These are phyloP conservation scores for Botrytis aclada DNA, from an alignment of 2,329 filamentous ascomycete genomes.

Conservation along the genomic window DNA sequence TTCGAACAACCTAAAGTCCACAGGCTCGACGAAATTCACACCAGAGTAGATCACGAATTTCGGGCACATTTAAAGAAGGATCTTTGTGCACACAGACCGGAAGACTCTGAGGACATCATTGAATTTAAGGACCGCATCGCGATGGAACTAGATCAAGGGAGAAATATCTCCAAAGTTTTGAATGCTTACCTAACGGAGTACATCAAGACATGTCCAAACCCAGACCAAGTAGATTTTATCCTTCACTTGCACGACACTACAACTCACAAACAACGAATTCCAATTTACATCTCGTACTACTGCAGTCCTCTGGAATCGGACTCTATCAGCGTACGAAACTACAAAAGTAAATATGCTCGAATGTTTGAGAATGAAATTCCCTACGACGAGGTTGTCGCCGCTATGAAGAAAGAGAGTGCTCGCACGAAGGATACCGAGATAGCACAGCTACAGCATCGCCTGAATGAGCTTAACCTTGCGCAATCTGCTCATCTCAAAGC, in stretches of 20 bases:
- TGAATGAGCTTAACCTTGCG: constrained; percentile 34
- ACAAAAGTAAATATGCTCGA: constrained; percentile 35
- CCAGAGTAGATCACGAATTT: constrained; percentile 25
- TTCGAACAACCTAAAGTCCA: constrained; percentile 27
- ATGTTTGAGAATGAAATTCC: constrained; percentile 31
- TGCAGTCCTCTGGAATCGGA: constrained; percentile 27
- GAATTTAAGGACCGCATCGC: constrained; percentile 18
- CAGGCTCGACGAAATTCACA: constrained; percentile 30
- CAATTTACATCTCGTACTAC: constrained; percentile 33
- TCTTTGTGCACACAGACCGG: constrained; percentile 23
- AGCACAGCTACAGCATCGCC: constrained; percentile 22
- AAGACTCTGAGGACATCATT: constrained; percentile 20
- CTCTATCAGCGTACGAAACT: constrained; percentile 28
- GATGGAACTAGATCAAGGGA: constrained; percentile 23
- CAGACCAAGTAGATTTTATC: constrained; percentile 22
- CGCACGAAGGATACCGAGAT: constrained; percentile 25
- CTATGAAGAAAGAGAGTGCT: constrained; percentile 33
- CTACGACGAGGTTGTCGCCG: constrained; percentile 31
- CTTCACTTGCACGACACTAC: constrained; percentile 24
- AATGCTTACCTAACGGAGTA: constrained; percentile 22
- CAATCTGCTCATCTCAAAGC: constrained; percentile 34
- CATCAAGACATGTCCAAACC: constrained; percentile 15
- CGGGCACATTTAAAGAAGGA: constrained; percentile 30
- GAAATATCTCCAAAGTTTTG: constrained; percentile 24
- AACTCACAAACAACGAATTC: constrained; percentile 29